Conservation (phyloP, 129 eudicot species). For the Heracleum sosnowskyi region DNA sequence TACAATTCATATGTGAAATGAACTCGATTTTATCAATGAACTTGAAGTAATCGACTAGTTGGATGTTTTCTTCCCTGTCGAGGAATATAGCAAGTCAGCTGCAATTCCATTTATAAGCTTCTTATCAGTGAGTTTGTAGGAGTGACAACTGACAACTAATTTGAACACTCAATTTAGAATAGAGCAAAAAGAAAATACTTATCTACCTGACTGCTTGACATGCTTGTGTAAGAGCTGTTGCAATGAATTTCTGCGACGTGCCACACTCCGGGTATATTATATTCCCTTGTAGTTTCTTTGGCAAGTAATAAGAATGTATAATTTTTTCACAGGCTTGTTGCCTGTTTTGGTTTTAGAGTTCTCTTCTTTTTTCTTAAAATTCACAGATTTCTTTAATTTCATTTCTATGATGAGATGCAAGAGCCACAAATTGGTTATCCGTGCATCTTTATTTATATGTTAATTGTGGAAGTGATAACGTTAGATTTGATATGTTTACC, state of each 20-base stretch:
- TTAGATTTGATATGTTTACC: not conserved
- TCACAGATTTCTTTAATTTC: too few relatives aligned
- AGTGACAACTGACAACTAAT: not conserved
- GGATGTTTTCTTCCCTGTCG: not conserved
- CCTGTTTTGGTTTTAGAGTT: not conserved
- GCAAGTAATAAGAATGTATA: not conserved
- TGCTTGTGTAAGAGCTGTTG: not conserved
- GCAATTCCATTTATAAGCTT: not conserved
- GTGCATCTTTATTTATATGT: too few relatives aligned
- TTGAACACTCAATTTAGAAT: not conserved
- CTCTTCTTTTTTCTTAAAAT: too few relatives aligned
- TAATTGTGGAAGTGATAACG: not conserved
- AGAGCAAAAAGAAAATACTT: not conserved
- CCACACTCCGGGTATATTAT: not conserved
- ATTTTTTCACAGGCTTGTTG: not conserved
- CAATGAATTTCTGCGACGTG: not conserved
- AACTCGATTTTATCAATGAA: too few relatives aligned
- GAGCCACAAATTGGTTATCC: not conserved
- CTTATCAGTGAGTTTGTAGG: not conserved
- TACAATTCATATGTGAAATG: too few relatives aligned
- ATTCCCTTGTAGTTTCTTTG: too few relatives aligned
- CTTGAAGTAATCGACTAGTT: not conserved
- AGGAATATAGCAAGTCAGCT: not conserved
- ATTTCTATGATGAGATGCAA: too few relatives aligned
- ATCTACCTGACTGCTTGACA: not conserved